These are phyloP conservation scores for Fusarium guadeloupense DNA, from an alignment of 2,329 filamentous ascomycete genomes.

Conservation along the genomic window DNA sequence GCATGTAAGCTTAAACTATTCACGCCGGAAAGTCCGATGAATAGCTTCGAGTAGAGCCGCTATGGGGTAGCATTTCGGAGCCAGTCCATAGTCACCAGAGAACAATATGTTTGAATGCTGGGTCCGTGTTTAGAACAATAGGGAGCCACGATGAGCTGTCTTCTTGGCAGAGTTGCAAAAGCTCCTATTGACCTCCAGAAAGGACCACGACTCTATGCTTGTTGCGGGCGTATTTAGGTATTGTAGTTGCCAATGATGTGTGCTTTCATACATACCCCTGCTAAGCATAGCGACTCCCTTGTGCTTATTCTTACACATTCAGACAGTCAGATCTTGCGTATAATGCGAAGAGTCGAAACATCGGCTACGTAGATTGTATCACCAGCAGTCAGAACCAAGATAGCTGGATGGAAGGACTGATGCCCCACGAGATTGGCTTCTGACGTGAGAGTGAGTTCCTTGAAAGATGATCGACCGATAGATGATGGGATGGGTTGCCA, in stretches of 20 bases:
- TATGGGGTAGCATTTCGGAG: slow-evolving; percentile 1
- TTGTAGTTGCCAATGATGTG: slow-evolving; percentile 6
- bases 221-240: slow-evolving; percentile 15
- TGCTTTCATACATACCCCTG: neutral
- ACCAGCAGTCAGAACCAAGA: neutral
- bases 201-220: neutral
- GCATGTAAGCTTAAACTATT: slow-evolving; percentile 15
- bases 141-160: slow-evolving; percentile 18
- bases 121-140: slow-evolving; percentile 21
- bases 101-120: neutral
- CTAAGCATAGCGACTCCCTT: slow-evolving; percentile 1
- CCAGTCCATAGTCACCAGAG: slow-evolving; percentile 1
- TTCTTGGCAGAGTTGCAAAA: neutral
- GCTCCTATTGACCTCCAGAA: slow-evolving; percentile 25
- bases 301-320: neutral
- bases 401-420: slow-evolving; percentile 6
- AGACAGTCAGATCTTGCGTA: neutral
- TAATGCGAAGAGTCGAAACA: slow-evolving; percentile 1
- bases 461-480: slow-evolving; percentile 40
- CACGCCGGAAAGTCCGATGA: slow-evolving; percentile 18
- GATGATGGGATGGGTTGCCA: slow-evolving; percentile 28
- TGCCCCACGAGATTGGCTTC: slow-evolving; percentile 38
- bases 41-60: neutral
- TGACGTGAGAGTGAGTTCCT: slow-evolving; percentile 29
- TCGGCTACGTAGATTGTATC: neutral